A percentile compares a stretch with the other conserved stretches of the same genome.
Conservation (phyloP, 2,329 filamentous ascomycete species). For the Shiraia sp. region DNA sequence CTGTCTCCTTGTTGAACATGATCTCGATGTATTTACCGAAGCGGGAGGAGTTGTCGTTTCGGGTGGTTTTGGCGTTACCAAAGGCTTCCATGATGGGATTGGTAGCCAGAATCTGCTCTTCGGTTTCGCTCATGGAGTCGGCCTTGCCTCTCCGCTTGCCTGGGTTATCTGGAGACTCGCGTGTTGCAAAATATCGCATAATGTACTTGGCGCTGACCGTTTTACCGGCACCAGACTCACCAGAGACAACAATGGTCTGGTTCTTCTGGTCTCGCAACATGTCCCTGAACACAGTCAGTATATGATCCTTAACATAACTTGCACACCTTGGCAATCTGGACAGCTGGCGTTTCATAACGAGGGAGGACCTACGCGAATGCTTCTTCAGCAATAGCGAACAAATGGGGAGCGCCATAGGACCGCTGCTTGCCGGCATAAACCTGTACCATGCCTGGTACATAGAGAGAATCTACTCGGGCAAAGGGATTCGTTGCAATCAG, state of each 20-base stretch:
- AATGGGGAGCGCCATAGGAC: constrained; percentile 93
- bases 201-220: constrained; percentile 99
- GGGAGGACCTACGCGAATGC: constrained; percentile 78
- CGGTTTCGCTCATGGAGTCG: constrained; percentile 92
- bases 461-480: constrained; percentile 94
- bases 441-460: constrained; percentile 99
- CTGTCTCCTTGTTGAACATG: constrained; percentile 93
- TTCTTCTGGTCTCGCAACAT: constrained; percentile 96
- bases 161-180: constrained; percentile 89
- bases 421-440: constrained; percentile 97
- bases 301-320: background rate
- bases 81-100: constrained; percentile 99
- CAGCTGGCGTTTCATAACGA: background rate
- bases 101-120: constrained; percentile 96
- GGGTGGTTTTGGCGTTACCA: constrained; percentile 98
- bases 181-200: constrained; percentile 98
- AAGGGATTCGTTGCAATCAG: constrained; percentile 98
- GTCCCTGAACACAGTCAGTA: constrained; percentile 62
- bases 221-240: constrained; percentile 97
- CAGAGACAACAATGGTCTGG: constrained; percentile 98
- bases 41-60: constrained; percentile 98
- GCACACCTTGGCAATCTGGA: background rate
- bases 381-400: constrained; percentile 98
- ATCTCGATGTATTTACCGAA: constrained; percentile 99
- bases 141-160: constrained; percentile 75